Evolutionary conservation across 257 asterid species (phyloP).

Genomic region (Solanum bukasovii): DNA sequence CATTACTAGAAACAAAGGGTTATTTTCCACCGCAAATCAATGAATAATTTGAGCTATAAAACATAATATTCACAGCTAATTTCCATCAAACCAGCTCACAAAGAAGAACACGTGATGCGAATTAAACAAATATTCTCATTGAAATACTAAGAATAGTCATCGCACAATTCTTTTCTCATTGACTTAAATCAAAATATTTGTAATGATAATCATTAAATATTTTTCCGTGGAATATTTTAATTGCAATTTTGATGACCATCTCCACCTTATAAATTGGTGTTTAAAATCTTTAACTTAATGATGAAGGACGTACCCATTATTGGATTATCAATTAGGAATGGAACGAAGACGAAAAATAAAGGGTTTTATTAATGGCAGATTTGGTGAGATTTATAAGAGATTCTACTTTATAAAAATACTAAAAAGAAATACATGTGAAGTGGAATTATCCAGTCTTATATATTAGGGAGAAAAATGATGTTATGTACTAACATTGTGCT

Average conservation of each 20-base stretch:
- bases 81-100: too few species aligned
- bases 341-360: not conserved
- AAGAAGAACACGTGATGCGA: too few species aligned
- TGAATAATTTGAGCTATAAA: not conserved
- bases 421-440: not conserved
- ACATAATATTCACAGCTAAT: too few species aligned
- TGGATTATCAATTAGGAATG: not conserved
- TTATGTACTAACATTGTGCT: not conserved
- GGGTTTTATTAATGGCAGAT: not conserved
- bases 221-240: too few species aligned
- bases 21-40: too few species aligned
- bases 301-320: not conserved
- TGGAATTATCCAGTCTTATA: not conserved
- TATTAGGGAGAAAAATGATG: not conserved
- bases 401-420: not conserved
- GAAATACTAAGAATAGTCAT: too few species aligned
- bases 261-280: not conserved
- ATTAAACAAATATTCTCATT: not conserved
- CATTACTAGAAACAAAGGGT: not conserved
- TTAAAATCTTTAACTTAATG: not conserved
- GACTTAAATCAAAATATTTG: not conserved
- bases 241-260: not conserved
- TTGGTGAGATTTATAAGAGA: not conserved
- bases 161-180: not conserved
- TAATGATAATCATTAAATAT: too few species aligned